Percentiles rank a stretch among this genome's conserved stretches.
phyloP scores from a whole-genome alignment of 495 filamentous ascomycete species.

The Aspergillus mulundensis region DNA sequence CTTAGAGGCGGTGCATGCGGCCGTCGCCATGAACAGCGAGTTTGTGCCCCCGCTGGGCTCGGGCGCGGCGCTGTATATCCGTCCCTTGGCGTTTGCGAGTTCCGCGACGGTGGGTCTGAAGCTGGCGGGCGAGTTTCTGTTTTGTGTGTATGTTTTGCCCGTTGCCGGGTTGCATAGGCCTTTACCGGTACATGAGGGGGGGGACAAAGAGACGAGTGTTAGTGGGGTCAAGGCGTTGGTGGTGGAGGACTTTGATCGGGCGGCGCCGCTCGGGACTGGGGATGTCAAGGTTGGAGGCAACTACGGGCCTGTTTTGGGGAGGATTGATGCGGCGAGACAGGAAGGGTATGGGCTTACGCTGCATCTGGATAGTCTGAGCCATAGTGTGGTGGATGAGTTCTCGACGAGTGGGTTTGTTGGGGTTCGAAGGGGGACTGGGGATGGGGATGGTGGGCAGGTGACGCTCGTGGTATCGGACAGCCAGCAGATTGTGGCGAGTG shows the following conservation, averaged over 20 bases:
- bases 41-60: neutral
- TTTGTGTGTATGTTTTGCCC: neutral
- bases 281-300: neutral
- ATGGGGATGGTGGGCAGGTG: neutral
- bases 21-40: neutral
- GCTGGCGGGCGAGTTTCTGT: neutral
- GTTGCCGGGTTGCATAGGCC: neutral
- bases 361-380: neutral
- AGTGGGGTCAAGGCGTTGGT: neutral
- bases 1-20: neutral
- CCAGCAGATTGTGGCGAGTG: neutral
- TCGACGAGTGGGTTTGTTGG: neutral
- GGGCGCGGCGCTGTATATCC: neutral
- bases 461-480: neutral
- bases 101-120: neutral
- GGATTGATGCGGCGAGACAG: neutral
- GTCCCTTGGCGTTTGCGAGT: neutral
- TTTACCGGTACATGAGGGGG: neutral
- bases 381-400: neutral
- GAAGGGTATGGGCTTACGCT: neutral
- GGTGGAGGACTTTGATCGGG: neutral
- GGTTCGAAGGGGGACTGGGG: neutral
- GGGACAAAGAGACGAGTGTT: too few species aligned
- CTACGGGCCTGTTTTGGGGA: neutral
- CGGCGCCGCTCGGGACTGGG: too few species aligned